phyloP scores from a whole-genome alignment of 2,329 filamentous ascomycete genomes.

The Coniochaeta sp. region DNA sequence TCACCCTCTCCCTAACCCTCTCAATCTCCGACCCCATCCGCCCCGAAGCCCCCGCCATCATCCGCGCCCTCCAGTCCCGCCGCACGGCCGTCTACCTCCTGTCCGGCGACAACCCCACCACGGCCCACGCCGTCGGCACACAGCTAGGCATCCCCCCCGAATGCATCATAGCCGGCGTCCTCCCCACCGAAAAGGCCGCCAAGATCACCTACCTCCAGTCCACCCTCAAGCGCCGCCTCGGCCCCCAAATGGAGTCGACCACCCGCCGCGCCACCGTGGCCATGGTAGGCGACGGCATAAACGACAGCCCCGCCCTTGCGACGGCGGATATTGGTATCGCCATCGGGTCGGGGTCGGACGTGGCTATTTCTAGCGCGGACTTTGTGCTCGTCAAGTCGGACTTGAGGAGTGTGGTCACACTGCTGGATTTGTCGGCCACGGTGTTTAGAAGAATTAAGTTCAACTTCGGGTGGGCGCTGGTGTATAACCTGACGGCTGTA shows the following conservation, averaged over 20 bases:
- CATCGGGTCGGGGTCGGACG: constrained; percentile 75
- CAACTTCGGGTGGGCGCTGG: constrained; percentile 79
- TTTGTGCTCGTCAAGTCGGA: constrained; percentile 70
- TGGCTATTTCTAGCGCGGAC: constrained; percentile 72
- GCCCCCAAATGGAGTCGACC: constrained; percentile 14
- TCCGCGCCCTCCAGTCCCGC: constrained; percentile 55
- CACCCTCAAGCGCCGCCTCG: constrained; percentile 31
- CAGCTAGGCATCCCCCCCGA: constrained; percentile 64
- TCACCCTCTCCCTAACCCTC: constrained; percentile 57
- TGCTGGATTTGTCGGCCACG: constrained; percentile 62
- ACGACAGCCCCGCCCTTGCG: constrained; percentile 76
- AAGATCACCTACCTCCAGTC: constrained; percentile 60
- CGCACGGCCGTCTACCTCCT: constrained; percentile 84
- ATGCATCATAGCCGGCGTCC: constrained; percentile 80
- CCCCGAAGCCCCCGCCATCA: constrained; percentile 59
- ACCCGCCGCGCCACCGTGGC: constrained; percentile 51
- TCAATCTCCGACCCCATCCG: constrained; percentile 78
- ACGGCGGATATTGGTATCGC: constrained; percentile 79
- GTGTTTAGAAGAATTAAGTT: constrained; percentile 75
- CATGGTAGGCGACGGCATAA: constrained; percentile 87
- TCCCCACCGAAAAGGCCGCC: constrained; percentile 75
- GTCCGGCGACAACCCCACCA: constrained; percentile 83
- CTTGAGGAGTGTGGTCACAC: constrained; percentile 62
- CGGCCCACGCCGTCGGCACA: constrained; percentile 69
- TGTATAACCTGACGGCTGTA: constrained; percentile 74